Percentiles rank a stretch among this genome's conserved stretches.
These are phyloP conservation scores for Ceratocystis huliohia DNA, from an alignment of 2,329 filamentous ascomycete genomes.

Conservation along the genomic window DNA sequence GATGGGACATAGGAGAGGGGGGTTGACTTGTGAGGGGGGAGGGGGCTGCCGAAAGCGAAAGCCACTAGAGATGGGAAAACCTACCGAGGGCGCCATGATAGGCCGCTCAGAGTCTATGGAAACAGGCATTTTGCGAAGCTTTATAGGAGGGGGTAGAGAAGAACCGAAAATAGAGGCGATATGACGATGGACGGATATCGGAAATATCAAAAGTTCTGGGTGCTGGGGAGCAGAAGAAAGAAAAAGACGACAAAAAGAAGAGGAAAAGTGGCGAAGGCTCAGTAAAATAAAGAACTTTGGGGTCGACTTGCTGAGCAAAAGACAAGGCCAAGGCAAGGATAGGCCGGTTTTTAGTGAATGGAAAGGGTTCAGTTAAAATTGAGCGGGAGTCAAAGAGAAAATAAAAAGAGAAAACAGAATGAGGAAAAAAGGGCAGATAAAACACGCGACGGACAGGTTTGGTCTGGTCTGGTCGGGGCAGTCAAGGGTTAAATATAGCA, in stretches of 20 bases:
- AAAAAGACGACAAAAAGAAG: slow-evolving; percentile 14
- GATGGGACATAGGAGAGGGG: background rate
- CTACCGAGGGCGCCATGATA: slow-evolving; percentile 51
- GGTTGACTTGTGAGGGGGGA: background rate
- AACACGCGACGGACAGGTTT: slow-evolving; percentile 4
- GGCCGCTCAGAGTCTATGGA: slow-evolving; percentile 49
- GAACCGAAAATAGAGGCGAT: background rate
- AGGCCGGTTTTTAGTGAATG: background rate
- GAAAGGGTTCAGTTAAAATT: slow-evolving; percentile 11
- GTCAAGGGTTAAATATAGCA: slow-evolving; percentile 10
- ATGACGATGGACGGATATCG: background rate
- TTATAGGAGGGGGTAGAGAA: background rate
- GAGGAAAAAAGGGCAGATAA: slow-evolving; percentile 14
- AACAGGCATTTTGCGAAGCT: slow-evolving; percentile 36
- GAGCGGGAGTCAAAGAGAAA: slow-evolving; percentile 8
- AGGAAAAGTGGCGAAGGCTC: slow-evolving; percentile 5
- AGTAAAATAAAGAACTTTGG: slow-evolving; percentile 8
- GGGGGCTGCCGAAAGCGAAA: slow-evolving; percentile 6
- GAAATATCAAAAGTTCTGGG: background rate
- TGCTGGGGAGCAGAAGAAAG: background rate
- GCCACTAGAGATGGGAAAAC: slow-evolving; percentile 27
- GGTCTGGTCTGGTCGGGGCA: background rate
- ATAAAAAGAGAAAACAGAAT: slow-evolving; percentile 2
- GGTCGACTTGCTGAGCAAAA: background rate
- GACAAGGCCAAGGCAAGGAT: background rate